Percentiles rank a stretch among this genome's conserved stretches.
Conservation (phyloP, 148 eudicot species). For the Amaranthus palmeri region DNA sequence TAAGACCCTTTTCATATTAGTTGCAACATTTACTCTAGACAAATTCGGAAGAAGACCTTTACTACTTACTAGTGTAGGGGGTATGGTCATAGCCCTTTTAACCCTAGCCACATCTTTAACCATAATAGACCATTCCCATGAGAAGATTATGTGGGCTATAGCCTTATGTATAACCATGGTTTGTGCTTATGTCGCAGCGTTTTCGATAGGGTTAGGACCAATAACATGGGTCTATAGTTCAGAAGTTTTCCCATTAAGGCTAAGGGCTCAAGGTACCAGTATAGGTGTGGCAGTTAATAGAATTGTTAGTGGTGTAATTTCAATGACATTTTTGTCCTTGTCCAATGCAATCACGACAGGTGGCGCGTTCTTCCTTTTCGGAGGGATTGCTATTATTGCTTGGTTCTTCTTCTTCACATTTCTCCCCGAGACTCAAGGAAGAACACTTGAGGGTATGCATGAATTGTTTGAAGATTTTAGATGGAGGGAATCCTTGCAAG, state of each 20-base stretch:
- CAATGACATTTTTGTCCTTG: slow-evolving; percentile 52
- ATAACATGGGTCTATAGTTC: slow-evolving; percentile 76
- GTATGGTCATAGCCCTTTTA: slow-evolving; percentile 48
- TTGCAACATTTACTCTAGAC: slow-evolving; percentile 60
- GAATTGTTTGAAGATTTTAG: slow-evolving; percentile 48
- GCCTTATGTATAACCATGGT: slow-evolving; percentile 39
- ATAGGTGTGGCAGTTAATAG: slow-evolving; percentile 52
- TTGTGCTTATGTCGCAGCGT: slow-evolving; percentile 45
- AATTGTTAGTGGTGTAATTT: slow-evolving; percentile 46
- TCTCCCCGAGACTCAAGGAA: slow-evolving; percentile 64
- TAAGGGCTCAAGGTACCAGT: slow-evolving; percentile 59
- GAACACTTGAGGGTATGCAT: slow-evolving; percentile 58
- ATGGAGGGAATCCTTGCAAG: slow-evolving; percentile 36
- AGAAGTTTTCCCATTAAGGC: slow-evolving; percentile 62
- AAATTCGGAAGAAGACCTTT: slow-evolving; percentile 57
- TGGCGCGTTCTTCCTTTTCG: slow-evolving; percentile 58
- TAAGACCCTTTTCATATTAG: slow-evolving; percentile 53
- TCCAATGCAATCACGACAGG: slow-evolving; percentile 45
- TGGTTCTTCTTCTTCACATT: slow-evolving; percentile 53
- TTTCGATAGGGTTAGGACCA: slow-evolving; percentile 74
- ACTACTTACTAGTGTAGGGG: slow-evolving; percentile 44
- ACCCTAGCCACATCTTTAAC: slow-evolving; percentile 37
- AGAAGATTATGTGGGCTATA: slow-evolving; percentile 41
- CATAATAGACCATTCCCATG: slow-evolving; percentile 38
- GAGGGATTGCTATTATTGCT: slow-evolving; percentile 34